Evolutionary conservation across 495 filamentous ascomycete genomes (phyloP), one percentile per base, ranked within the genome.

Genomic region (Trypethelium eluteriae): DNA sequence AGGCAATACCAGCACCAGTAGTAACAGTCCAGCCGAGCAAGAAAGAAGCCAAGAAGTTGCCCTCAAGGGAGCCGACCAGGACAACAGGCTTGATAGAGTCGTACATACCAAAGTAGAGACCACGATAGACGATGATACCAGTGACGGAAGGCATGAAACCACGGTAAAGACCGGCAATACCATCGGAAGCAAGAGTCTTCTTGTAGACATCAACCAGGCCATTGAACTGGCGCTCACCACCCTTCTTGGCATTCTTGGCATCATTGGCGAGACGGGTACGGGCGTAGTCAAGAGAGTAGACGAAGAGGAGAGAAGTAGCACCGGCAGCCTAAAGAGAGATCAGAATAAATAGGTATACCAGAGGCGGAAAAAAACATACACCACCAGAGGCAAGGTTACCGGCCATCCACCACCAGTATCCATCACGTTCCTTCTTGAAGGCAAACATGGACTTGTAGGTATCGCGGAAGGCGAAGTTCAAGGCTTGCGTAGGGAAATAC

Each of bases 41-140:
- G 92, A 98, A 98, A 65, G 94, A 98, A 79, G 94, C 94, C 72
- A 98, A 82, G 92, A 98, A 98, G 88, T 92, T 96, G 83, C 92
- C 91, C 83, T 92, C 88, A 74, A 98, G 92, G 77, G 84, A 68
- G 76, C 94, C 94, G 78, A 89, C 85, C 64, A 98, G 91, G 81
- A 97, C 79, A 80, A 97, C 90, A 73, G 94, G 94, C 91, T 98
- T 98, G 86, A 98, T 88, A 72, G 94, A 98, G 83, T 98, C 94
- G 92, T 98, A 98, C 89, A 98, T 90, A 78, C 94, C 94, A 89
- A 98, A 98, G 91, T 98, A 98, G 72, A 98, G 92, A 96, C 94
- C 94, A 90, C 94, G 95, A 89, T 98, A 98, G 81, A 98, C 95
- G 78, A 98, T 81, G 79, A 98, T 98, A 86, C 94, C 94, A 80